Evolutionary conservation across 140 eudicot genomes (phyloP), one percentile per base, ranked within the genome.

Genomic region (Stevia rebaudiana): DNA sequence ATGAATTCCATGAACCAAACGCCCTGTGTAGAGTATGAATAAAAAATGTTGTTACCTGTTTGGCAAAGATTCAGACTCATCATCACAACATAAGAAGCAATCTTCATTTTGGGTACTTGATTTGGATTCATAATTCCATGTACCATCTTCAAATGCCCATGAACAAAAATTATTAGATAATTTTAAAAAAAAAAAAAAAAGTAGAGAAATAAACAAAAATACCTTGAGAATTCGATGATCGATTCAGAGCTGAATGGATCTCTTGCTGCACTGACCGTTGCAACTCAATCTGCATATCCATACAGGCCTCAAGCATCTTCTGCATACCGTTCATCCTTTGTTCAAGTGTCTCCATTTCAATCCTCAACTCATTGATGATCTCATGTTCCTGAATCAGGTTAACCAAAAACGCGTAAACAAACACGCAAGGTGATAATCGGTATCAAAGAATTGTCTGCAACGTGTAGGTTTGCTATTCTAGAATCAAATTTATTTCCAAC

Each of bases 251-350:
- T 10, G 95, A 87, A 78, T 85, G 79, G 51, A 92, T 78, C 69
- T 85, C 95, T 67, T 79, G 95, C n/a, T 70, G 76, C 9, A 92
- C 79, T 0, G 88, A 74, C 11, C 71, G 79, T 75, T 92, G 95
- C 84, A 92, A 68, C 71, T 92, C 88, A 36, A 75, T 64, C 73
- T 92, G 96, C 94, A 88, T 83, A 28, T 80, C 84, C 88, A 85
- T 83, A 78, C 97, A 92, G 33, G 90, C 75, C 67, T 88, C 97
- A 46, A 92, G 81, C 95, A 83, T 88, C 46, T 66, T 79, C 70
- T 92, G 97, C 95, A 85, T 92, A 43, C 70, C 82, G 43, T 92
- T 64, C 90, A 92, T 78, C 76, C 94, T 65, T 60, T 85, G 86
- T 17, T 85, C 81, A 70, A 92, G 97, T 77, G 74, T 63, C 40